A percentile compares a stretch with the other conserved stretches of the same genome.
These are phyloP conservation scores for Filobasidium wieringae DNA, from an alignment of 768 basidiomycete genomes.

Conservation along the genomic window DNA sequence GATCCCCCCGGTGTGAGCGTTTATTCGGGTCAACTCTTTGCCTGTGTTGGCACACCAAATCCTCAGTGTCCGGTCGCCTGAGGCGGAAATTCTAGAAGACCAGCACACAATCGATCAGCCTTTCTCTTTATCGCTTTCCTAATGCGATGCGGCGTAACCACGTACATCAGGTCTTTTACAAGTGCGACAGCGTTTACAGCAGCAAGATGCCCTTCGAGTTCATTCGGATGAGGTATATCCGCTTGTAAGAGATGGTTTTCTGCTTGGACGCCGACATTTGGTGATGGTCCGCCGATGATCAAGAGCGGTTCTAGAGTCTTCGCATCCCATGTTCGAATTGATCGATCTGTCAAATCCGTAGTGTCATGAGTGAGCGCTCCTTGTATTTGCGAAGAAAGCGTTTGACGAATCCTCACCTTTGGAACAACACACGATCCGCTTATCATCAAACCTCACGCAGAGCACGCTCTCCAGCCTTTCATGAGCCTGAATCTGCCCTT, in stretches of 20 bases:
- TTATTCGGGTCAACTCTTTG: slow-evolving; percentile 16
- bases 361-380: neutral
- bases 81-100: slow-evolving; percentile 25
- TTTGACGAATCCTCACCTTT: slow-evolving; percentile 24
- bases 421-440: slow-evolving; percentile 32
- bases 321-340: slow-evolving; percentile 30
- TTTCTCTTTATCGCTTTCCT: no score
- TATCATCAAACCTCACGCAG: slow-evolving; percentile 29
- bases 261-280: slow-evolving; percentile 11
- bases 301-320: slow-evolving; percentile 25
- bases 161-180: slow-evolving; percentile 33
- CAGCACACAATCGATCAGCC: neutral
- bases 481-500: slow-evolving; percentile 27
- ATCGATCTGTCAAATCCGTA: slow-evolving; percentile 21
- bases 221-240: slow-evolving; percentile 4
- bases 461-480: slow-evolving; percentile 22
- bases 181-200: slow-evolving; percentile 33
- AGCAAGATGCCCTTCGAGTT: slow-evolving; percentile 15
- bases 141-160: neutral
- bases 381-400: neutral
- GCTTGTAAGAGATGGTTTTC: slow-evolving; percentile 9
- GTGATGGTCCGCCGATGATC: slow-evolving; percentile 19
- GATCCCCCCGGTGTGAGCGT: slow-evolving; percentile 30
- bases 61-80: slow-evolving; percentile 31
- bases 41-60: slow-evolving; percentile 32